Evolutionary conservation across 2,329 filamentous ascomycete species (phyloP).

Genomic region (Penicillium psychrosexuale): DNA sequence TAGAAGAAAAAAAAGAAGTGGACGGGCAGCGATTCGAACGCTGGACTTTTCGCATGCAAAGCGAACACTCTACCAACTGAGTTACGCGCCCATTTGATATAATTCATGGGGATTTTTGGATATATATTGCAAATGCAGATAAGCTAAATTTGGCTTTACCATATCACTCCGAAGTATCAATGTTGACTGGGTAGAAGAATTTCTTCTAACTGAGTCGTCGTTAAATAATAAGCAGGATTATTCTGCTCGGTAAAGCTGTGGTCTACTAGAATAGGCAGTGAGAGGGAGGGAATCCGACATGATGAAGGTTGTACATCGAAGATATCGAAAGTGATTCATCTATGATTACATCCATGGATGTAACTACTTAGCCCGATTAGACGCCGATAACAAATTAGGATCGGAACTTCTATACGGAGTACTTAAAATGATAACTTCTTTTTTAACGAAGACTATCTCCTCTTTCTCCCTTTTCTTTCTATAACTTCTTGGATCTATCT

Average conservation of each 20-base stretch:
- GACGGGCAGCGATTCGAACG: slow-evolving; percentile 6
- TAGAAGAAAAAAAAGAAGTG: neutral
- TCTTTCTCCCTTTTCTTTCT: no score
- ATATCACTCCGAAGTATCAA: no score
- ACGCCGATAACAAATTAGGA: no score
- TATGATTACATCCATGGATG: neutral
- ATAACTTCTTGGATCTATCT: no score
- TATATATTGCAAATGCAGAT: rapidly evolving
- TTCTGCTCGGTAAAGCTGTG: neutral
- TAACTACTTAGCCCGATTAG: no score
- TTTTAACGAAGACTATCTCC: no score
- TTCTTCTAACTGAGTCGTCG: no score
- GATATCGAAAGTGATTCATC: neutral
- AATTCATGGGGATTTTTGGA: rapidly evolving
- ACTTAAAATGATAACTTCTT: no score
- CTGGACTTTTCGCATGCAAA: slow-evolving; percentile 18
- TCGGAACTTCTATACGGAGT: no score
- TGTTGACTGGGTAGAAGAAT: no score
- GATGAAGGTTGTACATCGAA: neutral
- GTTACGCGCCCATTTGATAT: neutral
- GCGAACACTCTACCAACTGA: slow-evolving; percentile 19
- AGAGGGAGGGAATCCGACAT: no score
- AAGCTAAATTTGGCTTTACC: neutral
- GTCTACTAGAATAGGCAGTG: neutral
- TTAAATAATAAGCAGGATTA: no score